Percentiles rank a stretch among this genome's conserved stretches.
These are phyloP conservation scores for Tetraselmis chui DNA, from an alignment of 139 green algal genomes.

Conservation along the genomic window DNA sequence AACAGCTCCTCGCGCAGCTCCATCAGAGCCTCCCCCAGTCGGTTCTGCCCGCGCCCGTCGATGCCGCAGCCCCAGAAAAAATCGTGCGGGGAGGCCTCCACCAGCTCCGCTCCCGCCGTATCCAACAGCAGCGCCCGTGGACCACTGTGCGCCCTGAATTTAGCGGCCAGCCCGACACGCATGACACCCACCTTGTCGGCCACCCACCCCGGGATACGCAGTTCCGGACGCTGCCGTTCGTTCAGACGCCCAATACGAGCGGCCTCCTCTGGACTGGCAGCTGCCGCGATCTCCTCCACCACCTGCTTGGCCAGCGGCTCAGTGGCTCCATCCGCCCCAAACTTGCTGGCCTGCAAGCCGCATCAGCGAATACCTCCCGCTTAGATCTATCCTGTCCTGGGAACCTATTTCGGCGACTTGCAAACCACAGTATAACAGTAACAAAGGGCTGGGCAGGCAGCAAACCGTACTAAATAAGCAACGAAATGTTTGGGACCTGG, in stretches of 20 bases:
- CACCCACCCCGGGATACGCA: conserved; percentile 78
- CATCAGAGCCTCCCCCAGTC: conserved; percentile 84
- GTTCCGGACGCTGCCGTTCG: conserved; percentile 55
- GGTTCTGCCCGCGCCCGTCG: conserved; percentile 73
- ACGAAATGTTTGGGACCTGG: no score
- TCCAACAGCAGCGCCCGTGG: conserved; percentile 71
- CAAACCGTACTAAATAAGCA: no score
- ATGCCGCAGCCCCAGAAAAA: conserved; percentile 85
- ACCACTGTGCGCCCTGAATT: conserved; percentile 71
- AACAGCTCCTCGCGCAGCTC: conserved; percentile 57
- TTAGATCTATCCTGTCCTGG: no score
- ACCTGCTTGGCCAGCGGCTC: conserved; percentile 15
- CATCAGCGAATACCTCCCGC: no score
- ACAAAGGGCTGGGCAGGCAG: no score
- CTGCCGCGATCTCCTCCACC: conserved; percentile 57
- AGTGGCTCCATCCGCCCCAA: not conserved
- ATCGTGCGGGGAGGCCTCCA: conserved; percentile 77
- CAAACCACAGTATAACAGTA: no score
- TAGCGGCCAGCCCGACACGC: conserved; percentile 63
- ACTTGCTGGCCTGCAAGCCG: not conserved
- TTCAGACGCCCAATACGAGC: conserved; percentile 61
- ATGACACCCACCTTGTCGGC: conserved; percentile 76
- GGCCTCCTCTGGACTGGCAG: conserved; percentile 80
- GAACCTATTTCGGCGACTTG: no score
- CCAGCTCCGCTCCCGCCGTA: conserved; percentile 38